A percentile compares a stretch with the other conserved stretches of the same genome.
phyloP scores from a whole-genome alignment of 345 rosid species.

The Aegle marmelos region DNA sequence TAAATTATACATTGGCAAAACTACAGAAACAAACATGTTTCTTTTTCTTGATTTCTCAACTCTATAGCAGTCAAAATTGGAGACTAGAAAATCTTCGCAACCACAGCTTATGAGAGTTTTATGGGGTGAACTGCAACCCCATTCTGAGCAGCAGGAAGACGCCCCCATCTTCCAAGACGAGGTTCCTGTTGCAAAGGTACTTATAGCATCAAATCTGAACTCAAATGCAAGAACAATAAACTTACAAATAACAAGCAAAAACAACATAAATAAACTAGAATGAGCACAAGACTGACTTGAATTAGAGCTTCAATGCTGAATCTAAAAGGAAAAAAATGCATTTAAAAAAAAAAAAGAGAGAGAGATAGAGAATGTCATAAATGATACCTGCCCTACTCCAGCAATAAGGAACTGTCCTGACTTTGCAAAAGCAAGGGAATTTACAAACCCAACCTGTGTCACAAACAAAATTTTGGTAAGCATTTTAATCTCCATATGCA shows the following conservation, averaged over 20 bases:
- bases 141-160: conserved; percentile 49
- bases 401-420: conserved; percentile 84
- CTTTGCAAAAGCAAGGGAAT: conserved; percentile 85
- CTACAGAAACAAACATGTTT: neutral
- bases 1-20: neutral
- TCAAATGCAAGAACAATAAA: neutral
- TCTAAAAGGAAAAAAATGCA: too few relatives aligned
- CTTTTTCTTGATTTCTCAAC: conserved; percentile 2
- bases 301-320: neutral
- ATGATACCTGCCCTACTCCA: conserved; percentile 82
- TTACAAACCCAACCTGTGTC: conserved; percentile 83
- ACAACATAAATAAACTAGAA: neutral
- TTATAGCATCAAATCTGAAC: neutral
- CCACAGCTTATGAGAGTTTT: conserved; percentile 38
- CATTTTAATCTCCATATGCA: neutral
- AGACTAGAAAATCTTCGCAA: neutral
- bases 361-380: neutral
- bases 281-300: neutral
- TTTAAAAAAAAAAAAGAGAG: neutral
- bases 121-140: conserved; percentile 78
- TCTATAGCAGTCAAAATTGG: conserved; percentile 23
- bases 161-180: conserved; percentile 93
- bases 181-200: conserved; percentile 60
- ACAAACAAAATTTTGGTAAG: conserved; percentile 19
- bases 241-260: neutral